A percentile compares a stretch with the other conserved stretches of the same genome.
Conservation (phyloP, 345 rosid species). For the Aurinia saxatilis region DNA sequence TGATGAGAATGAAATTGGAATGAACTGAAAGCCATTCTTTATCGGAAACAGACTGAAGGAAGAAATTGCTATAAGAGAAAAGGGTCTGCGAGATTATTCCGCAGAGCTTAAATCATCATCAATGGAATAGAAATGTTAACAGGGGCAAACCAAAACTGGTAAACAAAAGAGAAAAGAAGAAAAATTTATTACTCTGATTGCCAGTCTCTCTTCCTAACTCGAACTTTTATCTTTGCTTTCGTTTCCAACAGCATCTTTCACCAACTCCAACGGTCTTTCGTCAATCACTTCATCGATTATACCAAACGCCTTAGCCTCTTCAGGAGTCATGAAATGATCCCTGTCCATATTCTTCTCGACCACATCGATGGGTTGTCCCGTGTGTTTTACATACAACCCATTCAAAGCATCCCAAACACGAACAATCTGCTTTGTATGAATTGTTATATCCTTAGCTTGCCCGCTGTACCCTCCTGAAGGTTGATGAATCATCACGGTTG, state of each 20-base stretch:
- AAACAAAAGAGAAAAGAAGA: neutral
- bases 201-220: slow-evolving; percentile 21
- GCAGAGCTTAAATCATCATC: slow-evolving; percentile 5
- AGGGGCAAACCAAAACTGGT: neutral
- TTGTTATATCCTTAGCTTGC: slow-evolving; percentile 84
- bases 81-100: neutral
- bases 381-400: slow-evolving; percentile 58
- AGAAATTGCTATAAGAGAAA: neutral
- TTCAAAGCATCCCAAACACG: slow-evolving; percentile 74
- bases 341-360: slow-evolving; percentile 87
- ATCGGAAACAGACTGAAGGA: neutral
- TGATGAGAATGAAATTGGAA: neutral
- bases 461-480: slow-evolving; percentile 93
- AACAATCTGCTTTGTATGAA: slow-evolving; percentile 82
- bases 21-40: neutral
- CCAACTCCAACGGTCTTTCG: slow-evolving; percentile 61
- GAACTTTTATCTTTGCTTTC: slow-evolving; percentile 51
- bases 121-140: neutral
- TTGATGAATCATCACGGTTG: slow-evolving; percentile 85
- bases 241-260: slow-evolving; percentile 57
- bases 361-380: slow-evolving; percentile 56
- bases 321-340: slow-evolving; percentile 81
- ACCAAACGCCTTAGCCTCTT: slow-evolving; percentile 82
- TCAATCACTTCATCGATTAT: slow-evolving; percentile 91
- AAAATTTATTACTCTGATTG: neutral